Base-by-base conservation (phyloP, 2,329 filamentous ascomycete genomes). In the Plectosphaerella plurivora region DNA sequence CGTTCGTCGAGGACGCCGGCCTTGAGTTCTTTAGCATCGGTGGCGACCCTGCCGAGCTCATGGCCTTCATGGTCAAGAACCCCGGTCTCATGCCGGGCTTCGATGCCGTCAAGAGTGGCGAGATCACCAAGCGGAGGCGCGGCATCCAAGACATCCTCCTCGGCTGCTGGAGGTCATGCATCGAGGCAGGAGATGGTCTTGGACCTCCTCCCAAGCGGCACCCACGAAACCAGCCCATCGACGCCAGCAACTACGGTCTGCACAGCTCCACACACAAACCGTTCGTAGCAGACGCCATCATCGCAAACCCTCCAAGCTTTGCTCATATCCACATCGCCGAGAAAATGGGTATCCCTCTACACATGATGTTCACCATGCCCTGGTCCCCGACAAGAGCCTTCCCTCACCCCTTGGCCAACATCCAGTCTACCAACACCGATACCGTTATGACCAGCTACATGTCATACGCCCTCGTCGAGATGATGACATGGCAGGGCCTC, bases 361-460 rank as follows among this genome's bases (percentile, higher is more conserved):
- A 91, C 60, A 83, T 96, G 68, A 95, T 96, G 88, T 96, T 96
- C 70, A 96, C 91, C 2, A 96, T 96, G 90, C 91, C 91, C 0
- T 96, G 90, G 87, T 89, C 89, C 1, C 87, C 91, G 0, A 96
- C 91, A 0, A 84, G 89, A 64, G 82, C 87, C 0, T 96, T 96
- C 59, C 89, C 90, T 1, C 91, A 96, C 61, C 91, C 91, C 0
- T 74, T 96, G 22, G 90, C 91, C 0, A 93, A 94, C 57, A 86
- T 96, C 52, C 81, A 89, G 56, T 84, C 83, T 2, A 83, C 86
- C 1, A 90, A 91, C 59, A 87, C 87, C 1, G 89, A 94, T 60
- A 77, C 83, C 5, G 82, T 82, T n/a, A 78, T 90, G 53, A 87
- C 89, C 1, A 96, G 94, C 60, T 93, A 89, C 63, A 77, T 95